Evolutionary conservation across 2,329 filamentous ascomycete species (phyloP), one percentile per base, ranked within the genome.

Genomic region (Teratosphaeria zuluensis): DNA sequence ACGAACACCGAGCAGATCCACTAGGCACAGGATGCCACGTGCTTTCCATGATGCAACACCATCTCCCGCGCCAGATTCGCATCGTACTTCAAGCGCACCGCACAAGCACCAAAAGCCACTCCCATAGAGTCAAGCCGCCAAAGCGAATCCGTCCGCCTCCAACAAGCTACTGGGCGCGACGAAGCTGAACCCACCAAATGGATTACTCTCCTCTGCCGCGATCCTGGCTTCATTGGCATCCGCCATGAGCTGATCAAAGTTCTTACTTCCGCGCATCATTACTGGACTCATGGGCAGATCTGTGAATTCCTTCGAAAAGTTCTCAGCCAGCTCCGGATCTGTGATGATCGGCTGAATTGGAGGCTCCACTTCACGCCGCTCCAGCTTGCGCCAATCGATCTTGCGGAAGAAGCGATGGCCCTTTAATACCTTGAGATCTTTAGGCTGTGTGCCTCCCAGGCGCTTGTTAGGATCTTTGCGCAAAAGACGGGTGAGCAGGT

Each of bases 381-480:
- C 90, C 14, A 99, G 82, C 67, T 86, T 87, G 75, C 85, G 87
- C 94, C 94, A 99, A 76, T 99, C 87, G 69, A 99, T 95, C 77
- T 90, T 94, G 70, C 89, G 85, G 82, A 99, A 99, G 80, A 99
- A 99, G 9, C 94, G 85, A 72, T 99, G 94, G 63, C 86, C 86
- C 80, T 95, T 95, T 76, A 99, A 88, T 0, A 81, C 86, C 57
- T 83, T 80, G 55, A 99, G 77, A 65, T 99, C 94, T 75, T 92
- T 92, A 51, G 89, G 87, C 85, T 95, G 95, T 72, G 88, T 87
- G 60, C 85, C 84, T 3, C 94, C 94, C 0, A 99, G 83, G 16
- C 94, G 85, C 77, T 97, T 96, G 69, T 82, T 82, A 0, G 95
- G 92, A 19, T 99, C 92, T 75, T 97, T 97, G 71, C 90, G 88